phyloP scores from a whole-genome alignment of 495 filamentous ascomycete genomes.

The Barbatosphaeria neglecta region DNA sequence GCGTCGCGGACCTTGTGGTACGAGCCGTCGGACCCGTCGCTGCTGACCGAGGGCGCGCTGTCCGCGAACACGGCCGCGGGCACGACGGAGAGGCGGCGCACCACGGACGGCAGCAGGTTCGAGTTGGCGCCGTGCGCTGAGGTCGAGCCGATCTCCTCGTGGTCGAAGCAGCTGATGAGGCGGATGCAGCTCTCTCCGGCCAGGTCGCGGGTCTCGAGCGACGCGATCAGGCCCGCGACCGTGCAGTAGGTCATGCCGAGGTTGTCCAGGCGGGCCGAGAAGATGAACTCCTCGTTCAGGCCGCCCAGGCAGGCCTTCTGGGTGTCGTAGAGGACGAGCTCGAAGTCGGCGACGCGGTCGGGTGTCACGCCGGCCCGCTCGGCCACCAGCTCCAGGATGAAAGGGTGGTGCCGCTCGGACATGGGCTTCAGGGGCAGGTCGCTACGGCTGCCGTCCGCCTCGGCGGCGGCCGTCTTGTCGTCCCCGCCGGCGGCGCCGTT shows the following conservation, averaged over 20 bases:
- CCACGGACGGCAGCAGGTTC: slow-evolving; percentile 77
- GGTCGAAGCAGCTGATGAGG: slow-evolving; percentile 85
- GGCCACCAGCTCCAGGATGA: slow-evolving; percentile 78
- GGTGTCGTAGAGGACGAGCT: slow-evolving; percentile 90
- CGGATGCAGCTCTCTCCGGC: slow-evolving; percentile 72
- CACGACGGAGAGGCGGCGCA: slow-evolving; percentile 76
- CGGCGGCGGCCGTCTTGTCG: slow-evolving; percentile 15
- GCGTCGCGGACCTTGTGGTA: slow-evolving; percentile 43
- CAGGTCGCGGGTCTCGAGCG: slow-evolving; percentile 50
- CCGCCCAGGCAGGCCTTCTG: slow-evolving; percentile 84
- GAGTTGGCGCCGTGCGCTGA: slow-evolving; percentile 91
- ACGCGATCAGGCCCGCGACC: slow-evolving; percentile 68
- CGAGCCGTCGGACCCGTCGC: slow-evolving; percentile 37
- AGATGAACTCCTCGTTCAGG: slow-evolving; percentile 86
- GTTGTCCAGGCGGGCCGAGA: slow-evolving; percentile 86
- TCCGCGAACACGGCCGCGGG: slow-evolving; percentile 29
- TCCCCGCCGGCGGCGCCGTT: slow-evolving; percentile 18
- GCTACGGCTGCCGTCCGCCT: slow-evolving; percentile 35
- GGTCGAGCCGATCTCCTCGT: slow-evolving; percentile 89
- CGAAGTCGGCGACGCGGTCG: slow-evolving; percentile 78
- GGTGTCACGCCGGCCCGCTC: slow-evolving; percentile 56
- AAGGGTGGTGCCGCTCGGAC: slow-evolving; percentile 78
- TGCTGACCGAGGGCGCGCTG: slow-evolving; percentile 14
- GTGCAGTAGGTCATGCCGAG: slow-evolving; percentile 90
- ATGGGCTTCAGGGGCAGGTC: slow-evolving; percentile 65